Conservation (phyloP, 306 rosid species). For the Pterocarpus macrocarpus region DNA sequence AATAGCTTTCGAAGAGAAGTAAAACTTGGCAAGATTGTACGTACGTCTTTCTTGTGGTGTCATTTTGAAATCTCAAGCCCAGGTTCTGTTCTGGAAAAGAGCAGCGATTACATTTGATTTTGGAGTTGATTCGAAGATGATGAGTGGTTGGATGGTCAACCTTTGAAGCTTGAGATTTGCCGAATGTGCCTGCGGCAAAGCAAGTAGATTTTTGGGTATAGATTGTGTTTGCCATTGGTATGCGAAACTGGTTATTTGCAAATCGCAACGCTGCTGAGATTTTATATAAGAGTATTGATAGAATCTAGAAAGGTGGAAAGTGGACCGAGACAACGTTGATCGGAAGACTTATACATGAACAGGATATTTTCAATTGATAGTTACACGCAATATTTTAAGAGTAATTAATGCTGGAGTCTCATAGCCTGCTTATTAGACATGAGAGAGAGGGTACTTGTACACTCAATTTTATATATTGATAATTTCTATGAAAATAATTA, state of each 20-base stretch:
- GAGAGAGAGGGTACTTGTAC: no score
- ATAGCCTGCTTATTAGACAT: no score
- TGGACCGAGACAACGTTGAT: no score
- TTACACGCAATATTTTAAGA: no score
- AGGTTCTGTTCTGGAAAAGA: slow-evolving; percentile 13
- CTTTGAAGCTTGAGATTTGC: slow-evolving; percentile 38
- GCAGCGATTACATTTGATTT: slow-evolving; percentile 21
- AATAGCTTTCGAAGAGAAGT: not conserved
- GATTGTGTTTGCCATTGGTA: slow-evolving; percentile 34
- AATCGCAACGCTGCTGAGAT: not conserved
- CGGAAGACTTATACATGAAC: no score
- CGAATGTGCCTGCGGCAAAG: not conserved
- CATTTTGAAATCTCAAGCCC: slow-evolving; percentile 15
- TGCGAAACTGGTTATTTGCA: not conserved
- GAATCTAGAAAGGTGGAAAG: no score
- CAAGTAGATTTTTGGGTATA: slow-evolving; percentile 16
- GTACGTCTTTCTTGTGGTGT: slow-evolving; percentile 45
- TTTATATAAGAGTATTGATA: no score
- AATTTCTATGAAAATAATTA: no score
- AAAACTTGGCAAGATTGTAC: not conserved
- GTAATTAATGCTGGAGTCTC: no score
- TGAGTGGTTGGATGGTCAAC: slow-evolving; percentile 1
- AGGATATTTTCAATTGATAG: no score
- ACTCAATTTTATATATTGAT: no score
- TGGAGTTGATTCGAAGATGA: slow-evolving; percentile 34